Conservation (phyloP, 2,329 filamentous ascomycete genomes). For the Aspergillus sp. region DNA sequence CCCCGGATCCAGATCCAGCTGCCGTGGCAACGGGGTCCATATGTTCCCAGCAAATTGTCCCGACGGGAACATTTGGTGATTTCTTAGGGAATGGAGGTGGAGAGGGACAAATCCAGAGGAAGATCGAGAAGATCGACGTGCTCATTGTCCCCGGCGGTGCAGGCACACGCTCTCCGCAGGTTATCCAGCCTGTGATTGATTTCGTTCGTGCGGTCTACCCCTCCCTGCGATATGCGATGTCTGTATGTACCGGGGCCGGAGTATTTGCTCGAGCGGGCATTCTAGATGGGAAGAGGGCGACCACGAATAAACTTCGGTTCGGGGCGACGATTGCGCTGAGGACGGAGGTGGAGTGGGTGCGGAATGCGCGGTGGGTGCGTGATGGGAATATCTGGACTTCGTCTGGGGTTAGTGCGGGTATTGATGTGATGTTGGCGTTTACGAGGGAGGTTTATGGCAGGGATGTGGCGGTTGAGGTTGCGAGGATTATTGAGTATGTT, state of each 20-base stretch:
- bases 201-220: constrained; percentile 51
- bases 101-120: too few relatives aligned
- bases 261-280: constrained; percentile 60
- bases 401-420: constrained; percentile 54
- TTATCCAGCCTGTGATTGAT: constrained; percentile 37
- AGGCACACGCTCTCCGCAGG: constrained; percentile 43
- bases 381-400: constrained; percentile 69
- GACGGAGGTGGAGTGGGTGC: constrained; percentile 45
- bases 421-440: constrained; percentile 4
- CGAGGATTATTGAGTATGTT: constrained; percentile 7
- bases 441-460: background rate
- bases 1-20: constrained; percentile 20
- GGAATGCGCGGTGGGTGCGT: constrained; percentile 61
- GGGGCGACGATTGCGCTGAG: background rate
- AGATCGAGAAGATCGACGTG: constrained; percentile 53
- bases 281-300: constrained; percentile 60
- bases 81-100: too few relatives aligned
- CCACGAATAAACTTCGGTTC: constrained; percentile 52
- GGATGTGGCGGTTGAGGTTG: background rate
- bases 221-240: constrained; percentile 57
- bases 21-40: background rate
- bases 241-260: constrained; percentile 66
- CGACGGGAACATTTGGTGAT: constrained; percentile 42
- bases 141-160: constrained; percentile 66
- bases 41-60: constrained; percentile 40